These are phyloP conservation scores for Salvia miltiorrhiza DNA, from an alignment of 257 asterid species.

Conservation along the genomic window DNA sequence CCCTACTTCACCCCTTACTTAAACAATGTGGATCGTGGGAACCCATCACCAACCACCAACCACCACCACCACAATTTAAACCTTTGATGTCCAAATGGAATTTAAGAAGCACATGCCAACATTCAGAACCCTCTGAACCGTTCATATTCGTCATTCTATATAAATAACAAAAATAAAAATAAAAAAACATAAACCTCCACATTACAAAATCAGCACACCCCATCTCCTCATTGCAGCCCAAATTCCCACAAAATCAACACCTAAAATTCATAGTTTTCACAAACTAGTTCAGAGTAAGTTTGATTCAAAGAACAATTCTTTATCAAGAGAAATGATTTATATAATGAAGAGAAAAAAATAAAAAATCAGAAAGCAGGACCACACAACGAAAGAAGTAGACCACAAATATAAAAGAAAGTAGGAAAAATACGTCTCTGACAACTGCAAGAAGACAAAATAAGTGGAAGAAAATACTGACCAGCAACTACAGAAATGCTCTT, in stretches of 20 bases:
- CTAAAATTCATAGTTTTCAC: neutral
- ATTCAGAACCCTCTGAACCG: conserved; percentile 32
- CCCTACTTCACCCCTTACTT: conserved; percentile 35
- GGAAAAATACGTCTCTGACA: neutral
- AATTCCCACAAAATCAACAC: neutral
- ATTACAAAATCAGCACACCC: neutral
- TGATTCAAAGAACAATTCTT: neutral
- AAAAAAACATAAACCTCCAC: conserved; percentile 22
- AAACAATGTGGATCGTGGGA: conserved; percentile 48
- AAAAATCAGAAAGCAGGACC: conserved; percentile 17
- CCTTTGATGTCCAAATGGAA: conserved; percentile 33
- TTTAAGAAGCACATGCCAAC: conserved; percentile 46
- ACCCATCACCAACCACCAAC: conserved; percentile 47
- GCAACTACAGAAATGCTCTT: conserved; percentile 80
- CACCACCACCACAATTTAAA: conserved; percentile 49
- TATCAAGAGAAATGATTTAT: neutral
- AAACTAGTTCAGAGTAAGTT: neutral
- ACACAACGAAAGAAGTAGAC: conserved; percentile 6
- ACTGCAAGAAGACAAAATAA: conserved; percentile 19
- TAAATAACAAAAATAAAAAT: neutral
- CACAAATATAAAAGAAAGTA: neutral
- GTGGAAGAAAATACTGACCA: conserved; percentile 37
- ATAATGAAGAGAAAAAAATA: neutral
- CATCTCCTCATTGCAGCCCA: neutral
- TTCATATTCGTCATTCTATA: conserved; percentile 30